Base-by-base conservation (phyloP, 768 basidiomycete species). In the Panus rudis region DNA sequence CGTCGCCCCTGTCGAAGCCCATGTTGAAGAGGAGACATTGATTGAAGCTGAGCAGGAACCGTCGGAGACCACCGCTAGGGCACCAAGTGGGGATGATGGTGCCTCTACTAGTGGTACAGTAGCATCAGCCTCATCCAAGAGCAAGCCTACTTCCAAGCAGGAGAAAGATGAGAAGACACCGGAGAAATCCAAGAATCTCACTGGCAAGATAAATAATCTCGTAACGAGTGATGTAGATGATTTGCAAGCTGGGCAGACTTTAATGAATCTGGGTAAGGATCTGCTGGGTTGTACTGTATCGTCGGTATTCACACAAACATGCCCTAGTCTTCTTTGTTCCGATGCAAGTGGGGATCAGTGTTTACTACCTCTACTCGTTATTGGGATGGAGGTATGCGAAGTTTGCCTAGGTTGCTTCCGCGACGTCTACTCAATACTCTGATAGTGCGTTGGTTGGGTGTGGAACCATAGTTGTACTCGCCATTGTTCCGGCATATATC, bases 161-260 rank as follows among this genome's bases (percentile, higher is more conserved):
- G 21, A 17, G 4, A 23, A 40, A 10, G 39, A 40, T 12, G 19
- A 40, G 14, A 11, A 40, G 37, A 35, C 22, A 20, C 23, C 23
- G 10, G 37, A 44, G 22, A 62, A 60, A 34, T 56, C 61, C 12
- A 63, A 61, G 6, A 79, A 81, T 53, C 60, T 85, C 14, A 73
- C 79, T 30, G 86, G 87, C 6, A 84, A 77, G 56, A 79, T 89
- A 55, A 88, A 83, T 56, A 88, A 86, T 42, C 62, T 87, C 5
- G 73, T 85, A 27, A 78, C 83, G 7, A 77, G 77, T 3, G 85
- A 88, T 60, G 54, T 77, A 14, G 59, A 60, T 19, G 60, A 32
- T 25, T 30, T 46, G 37, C 31, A 44, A 12, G 51, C 52, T 4
- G 59, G 49, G 12, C 51, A 53, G 19, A 47, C 55, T 43, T 52